phyloP scores from a whole-genome alignment of 495 filamentous ascomycete species.

The Polyplosphaeria fusca region DNA sequence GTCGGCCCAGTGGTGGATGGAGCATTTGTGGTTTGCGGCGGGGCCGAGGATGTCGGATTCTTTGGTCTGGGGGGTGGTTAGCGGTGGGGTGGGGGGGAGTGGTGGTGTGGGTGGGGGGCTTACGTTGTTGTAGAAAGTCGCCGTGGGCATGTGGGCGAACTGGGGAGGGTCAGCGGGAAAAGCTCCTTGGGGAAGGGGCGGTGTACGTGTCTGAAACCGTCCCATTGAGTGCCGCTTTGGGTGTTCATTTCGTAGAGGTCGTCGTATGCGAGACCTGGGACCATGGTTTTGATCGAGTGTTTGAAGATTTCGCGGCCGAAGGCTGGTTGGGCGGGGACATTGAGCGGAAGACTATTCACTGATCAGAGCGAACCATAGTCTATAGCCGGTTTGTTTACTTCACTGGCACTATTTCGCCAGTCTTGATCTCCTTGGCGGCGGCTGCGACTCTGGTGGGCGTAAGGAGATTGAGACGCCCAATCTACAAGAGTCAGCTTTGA shows the following conservation, averaged over 20 bases:
- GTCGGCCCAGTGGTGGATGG: constrained; percentile 50
- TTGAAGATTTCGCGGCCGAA: constrained; percentile 57
- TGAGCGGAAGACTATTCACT: constrained; percentile 48
- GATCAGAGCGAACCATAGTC: no score
- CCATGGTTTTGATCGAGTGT: constrained; percentile 54
- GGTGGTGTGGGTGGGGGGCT: neutral
- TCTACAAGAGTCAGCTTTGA: neutral
- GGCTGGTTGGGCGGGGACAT: constrained; percentile 50
- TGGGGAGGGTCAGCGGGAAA: neutral
- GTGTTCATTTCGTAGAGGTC: constrained; percentile 74
- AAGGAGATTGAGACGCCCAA: constrained; percentile 57
- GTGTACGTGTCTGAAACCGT: constrained; percentile 64
- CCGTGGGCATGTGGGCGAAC: constrained; percentile 41
- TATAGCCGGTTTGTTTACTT: no score
- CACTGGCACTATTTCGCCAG: constrained; percentile 48
- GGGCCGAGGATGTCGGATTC: constrained; percentile 53
- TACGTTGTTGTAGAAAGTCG: constrained; percentile 52
- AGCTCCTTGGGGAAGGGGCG: neutral
- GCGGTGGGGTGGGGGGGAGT: neutral
- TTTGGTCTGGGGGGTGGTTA: constrained; percentile 44
- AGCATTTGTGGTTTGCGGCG: constrained; percentile 50
- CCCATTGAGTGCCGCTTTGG: constrained; percentile 75
- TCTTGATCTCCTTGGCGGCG: constrained; percentile 51
- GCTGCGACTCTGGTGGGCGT: constrained; percentile 54
- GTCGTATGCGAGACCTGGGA: constrained; percentile 54